Base-by-base conservation (phyloP, 192 early-diverging fungal genomes). In the Phycomyces nitens region DNA sequence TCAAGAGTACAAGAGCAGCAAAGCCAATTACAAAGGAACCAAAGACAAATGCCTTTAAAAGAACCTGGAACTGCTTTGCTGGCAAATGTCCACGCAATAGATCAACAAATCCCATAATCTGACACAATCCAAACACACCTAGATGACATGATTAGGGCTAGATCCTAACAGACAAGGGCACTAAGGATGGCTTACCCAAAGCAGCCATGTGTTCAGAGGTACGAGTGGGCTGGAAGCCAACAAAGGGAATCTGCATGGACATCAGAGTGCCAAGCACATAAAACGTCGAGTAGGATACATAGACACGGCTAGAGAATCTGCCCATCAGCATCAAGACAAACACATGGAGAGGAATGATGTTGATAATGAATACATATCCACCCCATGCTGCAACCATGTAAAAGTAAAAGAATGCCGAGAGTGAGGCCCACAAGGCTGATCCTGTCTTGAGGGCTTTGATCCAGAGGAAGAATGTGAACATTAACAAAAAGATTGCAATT, bases 371-470 rank as follows among this genome's bases (percentile, higher is more conserved):
- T 50, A 97, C 97, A 71, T 99, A 99, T 51, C 98, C 98, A 77
- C 98, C 98, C 98, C 98, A 99, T 12, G 96, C 91, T 12, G 94
- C 88, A 2, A 99, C 98, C 98, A 99, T 99, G 84, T 97, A 99
- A 73, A 99, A 99, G 81, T 99, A 99, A 65, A 92, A 94, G 38
- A 96, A 71, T 0, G 95, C 98, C 0, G 95, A 79, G 62, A 88
- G 72, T 41, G 91, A 86, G 26, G 84, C 95, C 69, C 89, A 97
- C 66, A 94, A 79, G 3, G 95, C 89, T 26, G 94, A 96, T 0
- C 98, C 98, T n/a, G 90, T 74, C 60, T 96, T 96, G 39, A 99
- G 77, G 1, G 96, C 90, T 70, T 95, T 93, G 65, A 99, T 91
- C 98, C 98, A 99, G 66, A 98, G 77, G 71, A 91, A 99, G 73